A percentile compares a stretch with the other conserved stretches of the same genome.
Evolutionary conservation across 202 grass and related monocot genomes (phyloP).

Genomic region (Panicum virgatum): DNA sequence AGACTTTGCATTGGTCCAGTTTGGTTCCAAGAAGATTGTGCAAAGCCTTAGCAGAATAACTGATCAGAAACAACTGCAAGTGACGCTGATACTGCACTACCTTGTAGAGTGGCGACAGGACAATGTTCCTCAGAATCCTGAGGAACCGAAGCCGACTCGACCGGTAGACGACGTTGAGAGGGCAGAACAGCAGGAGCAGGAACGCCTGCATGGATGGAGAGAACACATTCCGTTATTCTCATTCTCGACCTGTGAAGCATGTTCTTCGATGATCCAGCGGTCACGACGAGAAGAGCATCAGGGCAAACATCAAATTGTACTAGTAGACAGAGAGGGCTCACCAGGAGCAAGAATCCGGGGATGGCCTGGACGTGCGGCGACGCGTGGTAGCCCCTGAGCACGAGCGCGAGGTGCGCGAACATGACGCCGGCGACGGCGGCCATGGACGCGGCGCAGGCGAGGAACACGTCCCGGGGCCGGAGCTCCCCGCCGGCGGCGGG

Average conservation of each 20-base stretch:
- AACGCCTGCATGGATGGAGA: slow-evolving; percentile 42
- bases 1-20: not conserved
- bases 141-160: slow-evolving; percentile 61
- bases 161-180: slow-evolving; percentile 58
- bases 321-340: slow-evolving; percentile 11
- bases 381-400: slow-evolving; percentile 43
- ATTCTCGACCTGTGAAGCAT: slow-evolving; percentile 7
- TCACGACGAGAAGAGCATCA: not conserved
- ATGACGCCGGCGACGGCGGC: slow-evolving; percentile 57
- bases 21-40: not conserved
- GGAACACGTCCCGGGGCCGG: slow-evolving; percentile 63
- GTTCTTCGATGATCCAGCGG: not conserved
- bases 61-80: not conserved
- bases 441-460: slow-evolving; percentile 63
- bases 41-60: not conserved
- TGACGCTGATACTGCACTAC: slow-evolving; percentile 17
- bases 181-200: slow-evolving; percentile 64
- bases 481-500: slow-evolving; percentile 34
- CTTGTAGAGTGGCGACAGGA: slow-evolving; percentile 79
- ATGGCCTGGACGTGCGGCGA: slow-evolving; percentile 58
- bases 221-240: slow-evolving; percentile 38
- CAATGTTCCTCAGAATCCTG: slow-evolving; percentile 62
- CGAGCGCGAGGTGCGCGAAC: slow-evolving; percentile 63
- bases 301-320: slow-evolving; percentile 7
- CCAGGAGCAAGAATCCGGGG: slow-evolving; percentile 68